Evolutionary conservation across 225 moss, liverwort and hornwort genomes (phyloP).

Genomic region (Neckera pumila): DNA sequence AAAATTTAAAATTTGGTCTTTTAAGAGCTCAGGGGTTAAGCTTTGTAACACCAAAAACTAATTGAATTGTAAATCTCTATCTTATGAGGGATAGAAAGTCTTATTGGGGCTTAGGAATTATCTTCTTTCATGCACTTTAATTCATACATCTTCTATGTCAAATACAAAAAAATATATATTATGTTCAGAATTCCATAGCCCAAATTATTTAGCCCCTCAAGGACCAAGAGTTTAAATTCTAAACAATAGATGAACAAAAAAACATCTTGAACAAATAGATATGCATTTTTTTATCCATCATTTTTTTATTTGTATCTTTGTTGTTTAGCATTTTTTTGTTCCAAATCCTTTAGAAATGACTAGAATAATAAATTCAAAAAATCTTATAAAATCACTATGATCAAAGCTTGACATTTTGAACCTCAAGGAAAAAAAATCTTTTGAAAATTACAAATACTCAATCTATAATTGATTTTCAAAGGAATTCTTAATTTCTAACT

Average conservation of each 20-base stretch:
- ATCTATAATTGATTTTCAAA: too few relatives aligned
- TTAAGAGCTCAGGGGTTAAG: rapidly evolving
- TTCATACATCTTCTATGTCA: not conserved
- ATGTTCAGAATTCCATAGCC: rapidly evolving
- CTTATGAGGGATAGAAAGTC: rapidly evolving
- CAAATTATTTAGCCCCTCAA: not conserved
- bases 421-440: not conserved
- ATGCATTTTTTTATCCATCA: not conserved
- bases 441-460: not conserved
- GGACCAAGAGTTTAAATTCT: not conserved
- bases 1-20: rapidly evolving
- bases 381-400: not conserved
- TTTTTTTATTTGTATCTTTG: not conserved
- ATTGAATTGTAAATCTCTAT: not conserved
- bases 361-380: too few relatives aligned
- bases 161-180: not conserved
- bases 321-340: not conserved
- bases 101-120: rapidly evolving
- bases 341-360: too few relatives aligned
- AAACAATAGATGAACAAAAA: rapidly evolving
- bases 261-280: rapidly evolving
- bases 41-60: not conserved
- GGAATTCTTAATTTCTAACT: too few relatives aligned
- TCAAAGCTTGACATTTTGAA: not conserved
- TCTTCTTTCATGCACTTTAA: not conserved